Percentiles rank a stretch among this genome's conserved stretches.
These are phyloP conservation scores for Plenodomus lindquistii DNA, from an alignment of 2,329 filamentous ascomycete species.

Conservation along the genomic window DNA sequence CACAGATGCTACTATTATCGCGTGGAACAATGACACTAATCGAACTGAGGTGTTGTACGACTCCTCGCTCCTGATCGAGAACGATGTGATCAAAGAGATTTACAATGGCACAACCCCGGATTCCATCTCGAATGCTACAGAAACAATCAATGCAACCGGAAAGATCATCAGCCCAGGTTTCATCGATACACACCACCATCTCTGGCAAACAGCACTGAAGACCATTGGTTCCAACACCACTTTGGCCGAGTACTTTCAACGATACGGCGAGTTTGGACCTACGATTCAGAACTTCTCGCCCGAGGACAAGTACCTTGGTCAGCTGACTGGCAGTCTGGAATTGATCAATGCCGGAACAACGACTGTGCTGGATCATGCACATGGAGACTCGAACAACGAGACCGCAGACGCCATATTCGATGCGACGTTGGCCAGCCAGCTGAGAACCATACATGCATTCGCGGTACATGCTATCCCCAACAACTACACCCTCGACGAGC, in stretches of 20 bases:
- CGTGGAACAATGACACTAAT: background rate
- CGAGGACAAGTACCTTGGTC: slow-evolving; percentile 28
- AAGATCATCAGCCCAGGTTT: slow-evolving; percentile 61
- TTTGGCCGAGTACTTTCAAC: slow-evolving; percentile 17
- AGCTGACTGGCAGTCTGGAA: slow-evolving; percentile 51
- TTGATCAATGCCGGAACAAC: slow-evolving; percentile 58
- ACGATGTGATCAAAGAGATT: background rate
- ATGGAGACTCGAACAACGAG: slow-evolving; percentile 48
- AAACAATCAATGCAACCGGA: slow-evolving; percentile 51
- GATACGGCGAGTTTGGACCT: slow-evolving; percentile 11
- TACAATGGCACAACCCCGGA: slow-evolving; percentile 20
- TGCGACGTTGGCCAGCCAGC: slow-evolving; percentile 54
- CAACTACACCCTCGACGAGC: background rate
- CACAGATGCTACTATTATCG: background rate
- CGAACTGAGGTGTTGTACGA: background rate
- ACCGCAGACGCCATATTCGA: slow-evolving; percentile 52
- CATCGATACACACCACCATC: slow-evolving; percentile 58
- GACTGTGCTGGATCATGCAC: slow-evolving; percentile 48
- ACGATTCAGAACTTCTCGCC: slow-evolving; percentile 9
- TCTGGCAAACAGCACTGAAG: slow-evolving; percentile 59
- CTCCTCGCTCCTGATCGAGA: background rate
- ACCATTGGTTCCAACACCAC: slow-evolving; percentile 58
- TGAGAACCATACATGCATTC: slow-evolving; percentile 52
- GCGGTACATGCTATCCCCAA: slow-evolving; percentile 44
- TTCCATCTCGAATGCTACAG: slow-evolving; percentile 5